These are phyloP conservation scores for Manihot esculenta DNA, from an alignment of 441 rosid species.

Conservation along the genomic window DNA sequence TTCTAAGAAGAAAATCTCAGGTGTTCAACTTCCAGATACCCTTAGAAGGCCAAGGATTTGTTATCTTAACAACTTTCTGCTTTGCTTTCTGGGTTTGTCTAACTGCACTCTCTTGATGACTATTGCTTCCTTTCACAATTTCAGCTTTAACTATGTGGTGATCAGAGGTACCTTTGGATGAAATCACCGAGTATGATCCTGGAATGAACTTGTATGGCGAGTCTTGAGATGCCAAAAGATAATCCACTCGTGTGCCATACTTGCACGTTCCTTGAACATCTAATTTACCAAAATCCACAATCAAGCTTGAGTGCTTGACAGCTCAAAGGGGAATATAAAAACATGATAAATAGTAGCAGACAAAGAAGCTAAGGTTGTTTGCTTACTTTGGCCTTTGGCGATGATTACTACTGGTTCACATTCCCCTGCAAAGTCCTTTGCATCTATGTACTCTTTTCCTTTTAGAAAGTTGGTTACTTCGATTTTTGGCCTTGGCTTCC, in stretches of 20 bases:
- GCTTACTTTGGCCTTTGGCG: conserved; percentile 85
- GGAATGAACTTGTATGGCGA: conserved; percentile 65
- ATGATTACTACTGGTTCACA: conserved; percentile 63
- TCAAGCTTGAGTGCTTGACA: not conserved
- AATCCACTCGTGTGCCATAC: conserved; percentile 83
- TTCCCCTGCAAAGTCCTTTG: conserved; percentile 39
- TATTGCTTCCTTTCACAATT: conserved; percentile 33
- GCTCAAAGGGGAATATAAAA: not conserved
- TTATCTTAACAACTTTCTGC: conserved; percentile 37
- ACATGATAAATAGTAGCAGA: not conserved
- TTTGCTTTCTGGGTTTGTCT: conserved; percentile 29
- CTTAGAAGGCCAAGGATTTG: conserved; percentile 35
- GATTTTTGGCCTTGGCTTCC: conserved; percentile 73
- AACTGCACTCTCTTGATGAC: conserved; percentile 27
- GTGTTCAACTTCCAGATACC: conserved; percentile 41
- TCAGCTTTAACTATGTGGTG: conserved; percentile 90
- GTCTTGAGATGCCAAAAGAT: conserved; percentile 60
- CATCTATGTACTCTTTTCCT: conserved; percentile 61
- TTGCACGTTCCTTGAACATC: conserved; percentile 46
- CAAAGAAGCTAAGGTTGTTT: not conserved
- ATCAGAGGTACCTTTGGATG: conserved; percentile 93
- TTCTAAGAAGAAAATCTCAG: not conserved
- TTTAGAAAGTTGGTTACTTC: conserved; percentile 65
- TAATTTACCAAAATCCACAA: conserved; percentile 15
- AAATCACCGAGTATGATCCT: conserved; percentile 76